Evolutionary conservation across 2,329 filamentous ascomycete genomes (phyloP).

Genomic region (Verticillium tricorpus): DNA sequence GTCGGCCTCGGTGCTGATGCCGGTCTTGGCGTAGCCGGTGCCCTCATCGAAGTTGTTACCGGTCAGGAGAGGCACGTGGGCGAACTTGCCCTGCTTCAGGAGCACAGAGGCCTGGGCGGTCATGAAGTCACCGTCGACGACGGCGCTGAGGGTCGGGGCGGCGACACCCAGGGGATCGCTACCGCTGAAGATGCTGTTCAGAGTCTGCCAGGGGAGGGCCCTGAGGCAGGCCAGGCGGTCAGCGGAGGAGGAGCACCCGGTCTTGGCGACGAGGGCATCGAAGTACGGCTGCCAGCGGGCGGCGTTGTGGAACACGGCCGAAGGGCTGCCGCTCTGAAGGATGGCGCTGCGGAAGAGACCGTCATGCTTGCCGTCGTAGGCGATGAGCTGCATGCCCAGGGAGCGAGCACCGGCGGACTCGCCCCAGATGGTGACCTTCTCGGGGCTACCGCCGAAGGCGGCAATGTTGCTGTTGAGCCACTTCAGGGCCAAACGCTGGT

Average conservation of each 20-base stretch:
- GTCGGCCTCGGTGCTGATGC: conserved; percentile 50
- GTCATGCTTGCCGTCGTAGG: conserved; percentile 49
- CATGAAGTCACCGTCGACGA: conserved; percentile 36
- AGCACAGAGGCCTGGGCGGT: conserved; percentile 41
- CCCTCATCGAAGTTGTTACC: conserved; percentile 65
- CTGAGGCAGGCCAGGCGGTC: conserved; percentile 26
- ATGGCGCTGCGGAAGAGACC: conserved; percentile 49
- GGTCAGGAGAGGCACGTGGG: conserved; percentile 58
- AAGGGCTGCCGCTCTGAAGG: conserved; percentile 39
- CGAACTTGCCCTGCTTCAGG: conserved; percentile 53
- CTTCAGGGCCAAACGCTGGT: conserved; percentile 42
- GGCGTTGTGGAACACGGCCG: conserved; percentile 17
- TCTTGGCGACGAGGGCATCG: conserved; percentile 10
- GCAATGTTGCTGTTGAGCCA: conserved; percentile 49
- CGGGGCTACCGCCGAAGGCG: conserved; percentile 41
- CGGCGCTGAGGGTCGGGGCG: conserved; percentile 15
- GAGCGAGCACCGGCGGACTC: conserved; percentile 49
- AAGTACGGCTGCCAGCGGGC: conserved; percentile 14
- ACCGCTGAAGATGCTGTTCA: conserved; percentile 24
- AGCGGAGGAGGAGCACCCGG: conserved; percentile 8
- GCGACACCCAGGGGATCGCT: conserved; percentile 11
- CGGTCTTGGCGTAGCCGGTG: conserved; percentile 45
- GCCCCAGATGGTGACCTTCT: conserved; percentile 46
- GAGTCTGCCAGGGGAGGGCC: conserved; percentile 21
- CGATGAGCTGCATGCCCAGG: conserved; percentile 44